These are phyloP conservation scores for Penicillium angulare DNA, from an alignment of 495 filamentous ascomycete genomes.

Conservation along the genomic window DNA sequence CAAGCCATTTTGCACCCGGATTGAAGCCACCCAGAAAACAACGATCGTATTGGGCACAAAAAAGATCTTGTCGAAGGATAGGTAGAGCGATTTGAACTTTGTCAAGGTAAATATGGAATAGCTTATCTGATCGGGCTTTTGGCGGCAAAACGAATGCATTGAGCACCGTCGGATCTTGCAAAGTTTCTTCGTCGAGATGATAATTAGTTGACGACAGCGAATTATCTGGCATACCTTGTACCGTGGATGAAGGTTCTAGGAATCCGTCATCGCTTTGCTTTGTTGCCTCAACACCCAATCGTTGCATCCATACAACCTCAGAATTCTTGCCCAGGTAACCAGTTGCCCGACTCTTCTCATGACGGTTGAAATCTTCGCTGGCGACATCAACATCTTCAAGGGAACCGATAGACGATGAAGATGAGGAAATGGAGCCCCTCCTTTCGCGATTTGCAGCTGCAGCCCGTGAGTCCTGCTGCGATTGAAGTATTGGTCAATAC, in stretches of 20 bases:
- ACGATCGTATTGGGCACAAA: constrained; percentile 27
- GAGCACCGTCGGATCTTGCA: constrained; percentile 32
- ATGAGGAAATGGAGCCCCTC: not conserved
- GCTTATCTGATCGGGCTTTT: constrained; percentile 38
- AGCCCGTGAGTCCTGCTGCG: not conserved
- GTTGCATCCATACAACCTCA: constrained; percentile 56
- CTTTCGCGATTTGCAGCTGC: not conserved
- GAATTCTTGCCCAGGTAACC: constrained; percentile 63
- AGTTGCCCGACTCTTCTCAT: constrained; percentile 40
- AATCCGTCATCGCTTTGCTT: not conserved
- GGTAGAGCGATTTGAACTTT: constrained; percentile 55
- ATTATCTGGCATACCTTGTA: not conserved
- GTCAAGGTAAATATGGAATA: constrained; percentile 50
- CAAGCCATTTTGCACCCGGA: constrained; percentile 45
- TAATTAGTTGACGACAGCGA: constrained; percentile 29
- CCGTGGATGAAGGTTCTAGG: not conserved
- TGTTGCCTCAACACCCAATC: not conserved
- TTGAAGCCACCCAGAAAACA: constrained; percentile 8
- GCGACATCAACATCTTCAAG: constrained; percentile 54
- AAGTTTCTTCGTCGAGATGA: constrained; percentile 50
- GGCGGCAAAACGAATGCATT: constrained; percentile 44
- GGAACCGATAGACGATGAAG: constrained; percentile 51
- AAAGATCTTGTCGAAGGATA: constrained; percentile 42
- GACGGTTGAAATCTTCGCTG: constrained; percentile 54
- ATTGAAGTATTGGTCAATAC: not conserved